These are phyloP conservation scores for Clarireedia homoeocarpa DNA, from an alignment of 2,329 filamentous ascomycete genomes.

Conservation along the genomic window DNA sequence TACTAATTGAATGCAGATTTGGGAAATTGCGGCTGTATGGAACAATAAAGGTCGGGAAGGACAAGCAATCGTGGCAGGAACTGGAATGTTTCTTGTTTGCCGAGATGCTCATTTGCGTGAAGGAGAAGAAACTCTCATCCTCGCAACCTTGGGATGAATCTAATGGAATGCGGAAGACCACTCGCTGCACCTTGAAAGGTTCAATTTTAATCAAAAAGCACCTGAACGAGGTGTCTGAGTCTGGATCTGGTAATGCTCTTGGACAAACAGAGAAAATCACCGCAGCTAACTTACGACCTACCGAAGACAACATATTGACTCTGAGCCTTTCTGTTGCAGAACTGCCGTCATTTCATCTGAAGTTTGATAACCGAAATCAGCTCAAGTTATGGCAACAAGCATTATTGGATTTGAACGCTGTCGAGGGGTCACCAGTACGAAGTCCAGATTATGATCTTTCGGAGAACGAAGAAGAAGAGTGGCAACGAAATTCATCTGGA, in stretches of 20 bases:
- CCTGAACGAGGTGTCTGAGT: conserved; percentile 77
- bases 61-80: conserved; percentile 95
- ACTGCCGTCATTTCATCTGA: conserved; percentile 87
- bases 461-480: conserved; percentile 83
- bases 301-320: conserved; percentile 78
- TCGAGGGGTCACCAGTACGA: conserved; percentile 55
- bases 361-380: conserved; percentile 76
- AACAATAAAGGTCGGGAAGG: conserved; percentile 87
- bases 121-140: conserved; percentile 71
- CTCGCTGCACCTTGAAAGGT: conserved; percentile 85
- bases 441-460: conserved; percentile 77
- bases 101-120: conserved; percentile 99
- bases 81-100: conserved; percentile 94
- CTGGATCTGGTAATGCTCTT: conserved; percentile 39
- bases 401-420: conserved; percentile 71
- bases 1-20: conserved; percentile 52
- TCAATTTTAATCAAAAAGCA: conserved; percentile 99
- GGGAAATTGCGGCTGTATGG: conserved; percentile 87
- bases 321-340: conserved; percentile 86
- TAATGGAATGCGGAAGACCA: conserved; percentile 51
- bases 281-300: conserved; percentile 28
- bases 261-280: conserved; percentile 27
- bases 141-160: conserved; percentile 61
- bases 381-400: conserved; percentile 87
- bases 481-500: conserved; percentile 48